These are phyloP conservation scores for Aspergillus sojae DNA, from an alignment of 2,329 filamentous ascomycete genomes.

Conservation along the genomic window DNA sequence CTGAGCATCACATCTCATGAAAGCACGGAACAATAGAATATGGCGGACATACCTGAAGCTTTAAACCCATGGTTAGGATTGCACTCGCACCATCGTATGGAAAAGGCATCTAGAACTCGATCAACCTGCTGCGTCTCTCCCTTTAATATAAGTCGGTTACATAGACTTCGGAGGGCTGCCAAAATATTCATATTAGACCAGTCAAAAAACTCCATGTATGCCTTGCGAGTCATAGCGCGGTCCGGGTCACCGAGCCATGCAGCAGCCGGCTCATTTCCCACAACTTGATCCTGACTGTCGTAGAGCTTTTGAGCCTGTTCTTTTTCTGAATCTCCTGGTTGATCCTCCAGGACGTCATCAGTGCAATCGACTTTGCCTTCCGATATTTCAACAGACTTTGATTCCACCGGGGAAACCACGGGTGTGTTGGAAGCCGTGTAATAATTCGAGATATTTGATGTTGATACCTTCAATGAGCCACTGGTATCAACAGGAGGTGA, in stretches of 20 bases:
- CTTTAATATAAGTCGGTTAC: conserved; percentile 76
- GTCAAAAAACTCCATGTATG: conserved; percentile 92
- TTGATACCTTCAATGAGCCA: conserved; percentile 36
- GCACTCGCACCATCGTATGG: conserved; percentile 88
- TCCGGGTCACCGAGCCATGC: conserved; percentile 75
- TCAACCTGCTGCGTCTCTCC: conserved; percentile 97
- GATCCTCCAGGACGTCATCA: conserved; percentile 24
- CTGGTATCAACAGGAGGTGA: conserved; percentile 26
- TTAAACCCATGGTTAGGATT: conserved; percentile 95
- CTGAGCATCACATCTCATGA: background rate
- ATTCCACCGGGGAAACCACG: conserved; percentile 35
- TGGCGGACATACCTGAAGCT: conserved; percentile 65
- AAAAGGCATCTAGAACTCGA: conserved; percentile 86
- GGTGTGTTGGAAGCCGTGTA: conserved; percentile 49
- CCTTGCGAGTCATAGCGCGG: conserved; percentile 60
- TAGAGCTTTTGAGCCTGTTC: conserved; percentile 81
- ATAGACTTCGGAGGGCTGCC: conserved; percentile 75
- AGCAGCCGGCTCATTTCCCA: conserved; percentile 77
- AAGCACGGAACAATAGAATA: background rate
- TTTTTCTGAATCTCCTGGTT: conserved; percentile 65
- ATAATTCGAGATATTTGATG: conserved; percentile 47
- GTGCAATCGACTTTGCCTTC: conserved; percentile 22
- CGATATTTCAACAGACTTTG: conserved; percentile 19
- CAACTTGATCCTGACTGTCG: conserved; percentile 76
- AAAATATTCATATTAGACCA: conserved; percentile 82